Percentiles rank a stretch among this genome's conserved stretches.
Conservation (phyloP, 495 filamentous ascomycete genomes). For the Neurospora pannonica region DNA sequence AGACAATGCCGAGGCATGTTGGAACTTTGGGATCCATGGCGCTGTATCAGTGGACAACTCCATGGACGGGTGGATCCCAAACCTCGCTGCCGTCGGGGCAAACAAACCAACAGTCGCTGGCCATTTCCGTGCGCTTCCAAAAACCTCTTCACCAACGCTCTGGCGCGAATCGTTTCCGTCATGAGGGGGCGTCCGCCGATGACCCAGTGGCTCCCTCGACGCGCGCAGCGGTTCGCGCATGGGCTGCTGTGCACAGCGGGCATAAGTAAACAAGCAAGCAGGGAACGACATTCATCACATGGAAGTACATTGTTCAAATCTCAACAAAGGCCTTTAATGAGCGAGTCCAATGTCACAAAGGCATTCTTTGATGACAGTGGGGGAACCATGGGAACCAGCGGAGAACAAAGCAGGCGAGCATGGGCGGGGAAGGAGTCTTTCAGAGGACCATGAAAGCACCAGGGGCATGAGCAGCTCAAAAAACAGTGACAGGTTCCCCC, state of each 20-base stretch:
- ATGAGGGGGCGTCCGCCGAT: not conserved
- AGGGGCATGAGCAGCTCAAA: not conserved
- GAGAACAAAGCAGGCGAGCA: not conserved
- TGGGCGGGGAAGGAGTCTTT: not conserved
- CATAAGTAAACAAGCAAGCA: not conserved
- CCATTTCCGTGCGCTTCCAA: not conserved
- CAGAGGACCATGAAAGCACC: not conserved
- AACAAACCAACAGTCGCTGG: not conserved
- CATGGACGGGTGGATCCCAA: not conserved
- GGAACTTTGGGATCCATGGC: not conserved
- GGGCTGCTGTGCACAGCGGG: not conserved
- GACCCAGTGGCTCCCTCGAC: not conserved
- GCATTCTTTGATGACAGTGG: not conserved
- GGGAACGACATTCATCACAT: not conserved
- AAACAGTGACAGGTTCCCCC: not conserved
- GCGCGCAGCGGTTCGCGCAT: not conserved
- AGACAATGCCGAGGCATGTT: too few species aligned
- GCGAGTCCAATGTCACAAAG: not conserved
- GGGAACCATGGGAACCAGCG: not conserved
- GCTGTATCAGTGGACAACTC: not conserved
- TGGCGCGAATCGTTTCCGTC: not conserved
- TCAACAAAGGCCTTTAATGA: not conserved
- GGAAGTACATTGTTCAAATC: not conserved
- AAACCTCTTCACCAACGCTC: too few species aligned
- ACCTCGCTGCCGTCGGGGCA: not conserved